These are phyloP conservation scores for Populus hybrid DNA, from an alignment of 441 rosid species.

Conservation along the genomic window DNA sequence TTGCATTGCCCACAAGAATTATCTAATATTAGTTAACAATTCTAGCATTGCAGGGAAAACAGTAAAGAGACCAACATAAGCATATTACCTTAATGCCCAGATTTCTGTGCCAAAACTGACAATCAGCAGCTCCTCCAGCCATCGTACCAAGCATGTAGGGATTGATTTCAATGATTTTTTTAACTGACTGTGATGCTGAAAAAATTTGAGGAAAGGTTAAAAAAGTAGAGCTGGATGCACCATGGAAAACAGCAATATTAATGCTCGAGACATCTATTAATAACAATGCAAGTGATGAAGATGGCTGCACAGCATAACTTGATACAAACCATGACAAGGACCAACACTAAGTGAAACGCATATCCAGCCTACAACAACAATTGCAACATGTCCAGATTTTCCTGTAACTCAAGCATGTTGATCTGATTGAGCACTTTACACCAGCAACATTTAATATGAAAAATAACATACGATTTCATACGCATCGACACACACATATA, in stretches of 20 bases:
- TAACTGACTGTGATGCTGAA: conserved; percentile 95
- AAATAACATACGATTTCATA: neutral
- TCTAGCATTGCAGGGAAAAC: neutral
- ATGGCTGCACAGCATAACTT: neutral
- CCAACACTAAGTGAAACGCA: neutral
- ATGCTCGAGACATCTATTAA: neutral
- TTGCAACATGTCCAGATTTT: neutral
- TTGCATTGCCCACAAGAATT: neutral
- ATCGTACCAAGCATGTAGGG: conserved; percentile 99
- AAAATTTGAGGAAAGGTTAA: neutral
- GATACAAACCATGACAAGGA: neutral
- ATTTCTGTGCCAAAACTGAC: conserved; percentile 99
- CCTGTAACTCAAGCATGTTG: neutral
- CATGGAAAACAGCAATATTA: neutral
- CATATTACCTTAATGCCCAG: conserved; percentile 83
- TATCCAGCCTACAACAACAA: neutral
- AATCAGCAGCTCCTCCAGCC: conserved; percentile 99
- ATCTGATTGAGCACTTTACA: neutral
- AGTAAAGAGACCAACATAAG: neutral
- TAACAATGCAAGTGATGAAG: neutral
- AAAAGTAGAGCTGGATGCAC: neutral
- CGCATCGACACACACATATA: neutral
- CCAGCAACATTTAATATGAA: neutral
- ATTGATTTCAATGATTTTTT: conserved; percentile 97
- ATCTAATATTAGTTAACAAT: neutral